These are phyloP conservation scores for Phytophthora podocarpi DNA, from an alignment of 352 stramenopile species.

Conservation along the genomic window DNA sequence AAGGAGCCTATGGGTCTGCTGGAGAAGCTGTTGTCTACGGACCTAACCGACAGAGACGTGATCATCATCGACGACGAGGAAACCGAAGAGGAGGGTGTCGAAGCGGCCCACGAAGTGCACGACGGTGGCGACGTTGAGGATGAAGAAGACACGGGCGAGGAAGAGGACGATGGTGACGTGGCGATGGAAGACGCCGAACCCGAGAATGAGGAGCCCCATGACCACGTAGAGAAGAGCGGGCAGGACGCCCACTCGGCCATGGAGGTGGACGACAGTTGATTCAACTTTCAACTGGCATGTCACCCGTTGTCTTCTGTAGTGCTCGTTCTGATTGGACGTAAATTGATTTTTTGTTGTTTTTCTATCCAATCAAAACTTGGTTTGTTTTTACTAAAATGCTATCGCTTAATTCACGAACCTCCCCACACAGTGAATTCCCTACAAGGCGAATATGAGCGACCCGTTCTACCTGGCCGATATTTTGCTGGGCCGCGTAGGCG, in stretches of 20 bases:
- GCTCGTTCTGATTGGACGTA: slow-evolving; percentile 27
- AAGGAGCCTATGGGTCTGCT: slow-evolving; percentile 46
- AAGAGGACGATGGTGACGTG: slow-evolving; percentile 33
- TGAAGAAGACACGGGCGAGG: slow-evolving; percentile 39
- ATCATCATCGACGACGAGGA: slow-evolving; percentile 70
- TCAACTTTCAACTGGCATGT: too few species aligned
- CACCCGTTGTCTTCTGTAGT: too few species aligned
- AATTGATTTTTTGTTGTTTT: slow-evolving; percentile 24
- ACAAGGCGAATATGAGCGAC: too few species aligned
- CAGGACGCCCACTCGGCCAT: slow-evolving; percentile 30
- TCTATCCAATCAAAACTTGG: slow-evolving; percentile 34
- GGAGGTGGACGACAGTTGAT: slow-evolving; percentile 49
- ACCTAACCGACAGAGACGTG: slow-evolving; percentile 49
- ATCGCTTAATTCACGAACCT: slow-evolving; percentile 12
- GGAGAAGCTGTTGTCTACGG: slow-evolving; percentile 53
- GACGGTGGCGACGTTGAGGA: slow-evolving; percentile 31
- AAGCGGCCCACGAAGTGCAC: slow-evolving; percentile 9
- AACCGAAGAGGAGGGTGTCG: slow-evolving; percentile 31
- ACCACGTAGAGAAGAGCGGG: slow-evolving; percentile 5
- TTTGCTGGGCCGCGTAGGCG: slow-evolving; percentile 78
- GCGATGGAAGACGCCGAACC: slow-evolving; percentile 20
- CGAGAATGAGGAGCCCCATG: slow-evolving; percentile 13
- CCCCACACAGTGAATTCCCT: too few species aligned
- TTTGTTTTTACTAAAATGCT: neutral
- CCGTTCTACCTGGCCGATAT: slow-evolving; percentile 90